A percentile compares a stretch with the other conserved stretches of the same genome.
These are phyloP conservation scores for Cutaneotrichosporon spelunceum DNA, from an alignment of 1,284 basidiomycete genomes.

Conservation along the genomic window DNA sequence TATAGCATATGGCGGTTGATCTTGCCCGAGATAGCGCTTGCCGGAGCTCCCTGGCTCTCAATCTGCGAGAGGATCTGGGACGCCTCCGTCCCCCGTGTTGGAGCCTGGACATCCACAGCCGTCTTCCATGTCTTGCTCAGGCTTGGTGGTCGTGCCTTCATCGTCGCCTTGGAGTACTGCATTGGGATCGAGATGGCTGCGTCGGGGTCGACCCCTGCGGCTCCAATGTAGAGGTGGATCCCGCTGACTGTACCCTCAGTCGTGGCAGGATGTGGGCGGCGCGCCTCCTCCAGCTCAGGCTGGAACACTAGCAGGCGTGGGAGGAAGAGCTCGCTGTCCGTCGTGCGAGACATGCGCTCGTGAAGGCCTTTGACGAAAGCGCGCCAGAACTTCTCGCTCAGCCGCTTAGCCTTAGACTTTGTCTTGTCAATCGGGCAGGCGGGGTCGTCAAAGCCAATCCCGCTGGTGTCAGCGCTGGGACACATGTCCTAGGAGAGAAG, in stretches of 20 bases:
- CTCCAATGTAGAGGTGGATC: constrained; percentile 71
- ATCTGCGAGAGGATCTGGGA: constrained; percentile 14
- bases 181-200: constrained; percentile 73
- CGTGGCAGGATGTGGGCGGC: constrained; percentile 65
- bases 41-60: constrained; percentile 13
- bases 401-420: constrained; percentile 52
- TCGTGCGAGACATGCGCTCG: constrained; percentile 47
- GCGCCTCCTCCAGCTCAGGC: constrained; percentile 64
- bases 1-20: constrained; percentile 46
- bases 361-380: constrained; percentile 55
- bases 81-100: constrained; percentile 13
- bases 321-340: constrained; percentile 51
- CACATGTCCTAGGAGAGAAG: too few species aligned
- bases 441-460: constrained; percentile 38
- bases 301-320: constrained; percentile 66
- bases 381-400: constrained; percentile 74
- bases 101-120: constrained; percentile 40
- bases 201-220: constrained; percentile 61
- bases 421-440: constrained; percentile 40
- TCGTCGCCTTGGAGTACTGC: constrained; percentile 78
- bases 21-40: constrained; percentile 40
- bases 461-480: constrained; percentile 32
- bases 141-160: constrained; percentile 66
- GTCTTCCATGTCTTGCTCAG: constrained; percentile 72
- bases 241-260: constrained; percentile 64